A percentile compares a stretch with the other conserved stretches of the same genome.
phyloP scores from a whole-genome alignment of 345 rosid species.

The Sonneratia alba region DNA sequence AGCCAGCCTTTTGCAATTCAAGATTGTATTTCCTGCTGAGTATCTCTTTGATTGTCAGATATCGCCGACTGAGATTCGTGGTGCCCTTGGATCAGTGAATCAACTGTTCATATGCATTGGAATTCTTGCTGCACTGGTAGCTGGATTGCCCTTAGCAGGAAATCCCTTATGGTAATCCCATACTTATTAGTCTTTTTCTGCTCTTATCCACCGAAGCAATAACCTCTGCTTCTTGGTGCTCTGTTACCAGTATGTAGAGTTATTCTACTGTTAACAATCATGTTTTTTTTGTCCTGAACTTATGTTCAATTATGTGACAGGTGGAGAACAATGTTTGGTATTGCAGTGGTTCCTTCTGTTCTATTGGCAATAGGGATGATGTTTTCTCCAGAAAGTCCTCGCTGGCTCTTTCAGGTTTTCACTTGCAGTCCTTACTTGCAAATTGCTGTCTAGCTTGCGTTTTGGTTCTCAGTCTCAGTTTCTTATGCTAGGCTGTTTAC shows the following conservation, averaged over 20 bases:
- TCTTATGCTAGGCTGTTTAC: not conserved
- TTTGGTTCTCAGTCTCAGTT: not conserved
- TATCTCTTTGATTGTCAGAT: constrained; percentile 40
- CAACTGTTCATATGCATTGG: constrained; percentile 96
- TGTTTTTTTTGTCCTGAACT: not conserved
- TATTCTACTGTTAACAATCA: not conserved
- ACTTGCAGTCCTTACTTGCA: constrained; percentile 7
- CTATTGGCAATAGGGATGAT: constrained; percentile 81
- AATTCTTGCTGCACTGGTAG: constrained; percentile 88
- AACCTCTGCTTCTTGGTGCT: not conserved
- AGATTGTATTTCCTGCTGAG: constrained; percentile 12
- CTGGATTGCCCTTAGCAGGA: constrained; percentile 90
- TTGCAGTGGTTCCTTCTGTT: constrained; percentile 76
- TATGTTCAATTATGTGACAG: constrained; percentile 24
- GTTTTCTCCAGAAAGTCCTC: constrained; percentile 96
- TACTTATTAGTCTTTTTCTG: not conserved
- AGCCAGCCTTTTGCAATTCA: not conserved
- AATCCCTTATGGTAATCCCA: constrained; percentile 64
- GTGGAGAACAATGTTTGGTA: constrained; percentile 98
- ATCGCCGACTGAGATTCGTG: constrained; percentile 97
- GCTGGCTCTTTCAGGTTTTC: constrained; percentile 95
- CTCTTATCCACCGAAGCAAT: not conserved
- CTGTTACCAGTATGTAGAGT: not conserved
- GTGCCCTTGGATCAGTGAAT: constrained; percentile 91
- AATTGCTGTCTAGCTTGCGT: not conserved